phyloP scores from a whole-genome alignment of 805 yeast species.

The Blastobotrys muscicola region DNA sequence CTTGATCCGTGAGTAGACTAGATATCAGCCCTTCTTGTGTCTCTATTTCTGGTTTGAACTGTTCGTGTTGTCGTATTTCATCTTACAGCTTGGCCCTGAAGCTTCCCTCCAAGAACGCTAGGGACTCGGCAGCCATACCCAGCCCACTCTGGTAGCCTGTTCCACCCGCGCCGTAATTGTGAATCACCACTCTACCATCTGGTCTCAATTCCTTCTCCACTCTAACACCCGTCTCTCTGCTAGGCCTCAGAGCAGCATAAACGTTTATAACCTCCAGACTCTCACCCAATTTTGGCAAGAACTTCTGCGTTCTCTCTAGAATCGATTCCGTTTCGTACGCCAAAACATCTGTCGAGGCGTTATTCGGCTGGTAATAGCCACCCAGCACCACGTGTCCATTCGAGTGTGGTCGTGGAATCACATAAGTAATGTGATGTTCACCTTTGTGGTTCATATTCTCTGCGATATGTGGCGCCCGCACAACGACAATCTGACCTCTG shows the following conservation, averaged over 20 bases:
- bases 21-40: too few species aligned
- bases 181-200: constrained; percentile 41
- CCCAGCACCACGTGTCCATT: constrained; percentile 64
- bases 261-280: constrained; percentile 47
- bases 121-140: constrained; percentile 43
- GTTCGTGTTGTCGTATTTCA: too few species aligned
- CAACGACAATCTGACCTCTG: constrained; percentile 71
- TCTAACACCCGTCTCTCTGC: constrained; percentile 66
- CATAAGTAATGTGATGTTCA: constrained; percentile 50
- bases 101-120: too few species aligned
- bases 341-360: constrained; percentile 54
- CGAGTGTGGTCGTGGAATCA: constrained; percentile 63
- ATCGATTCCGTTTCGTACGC: constrained; percentile 52
- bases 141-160: constrained; percentile 69
- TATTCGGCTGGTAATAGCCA: constrained; percentile 57
- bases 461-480: constrained; percentile 57
- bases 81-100: too few species aligned
- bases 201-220: constrained; percentile 43
- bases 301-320: constrained; percentile 46
- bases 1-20: too few species aligned
- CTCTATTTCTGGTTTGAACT: too few species aligned
- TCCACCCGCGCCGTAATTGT: constrained; percentile 72
- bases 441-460: constrained; percentile 39
- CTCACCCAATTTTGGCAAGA: constrained; percentile 34
- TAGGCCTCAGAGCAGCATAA: constrained; percentile 69